A percentile compares a stretch with the other conserved stretches of the same genome.
Conservation (phyloP, 352 stramenopile species). For the Phytophthora meadii region DNA sequence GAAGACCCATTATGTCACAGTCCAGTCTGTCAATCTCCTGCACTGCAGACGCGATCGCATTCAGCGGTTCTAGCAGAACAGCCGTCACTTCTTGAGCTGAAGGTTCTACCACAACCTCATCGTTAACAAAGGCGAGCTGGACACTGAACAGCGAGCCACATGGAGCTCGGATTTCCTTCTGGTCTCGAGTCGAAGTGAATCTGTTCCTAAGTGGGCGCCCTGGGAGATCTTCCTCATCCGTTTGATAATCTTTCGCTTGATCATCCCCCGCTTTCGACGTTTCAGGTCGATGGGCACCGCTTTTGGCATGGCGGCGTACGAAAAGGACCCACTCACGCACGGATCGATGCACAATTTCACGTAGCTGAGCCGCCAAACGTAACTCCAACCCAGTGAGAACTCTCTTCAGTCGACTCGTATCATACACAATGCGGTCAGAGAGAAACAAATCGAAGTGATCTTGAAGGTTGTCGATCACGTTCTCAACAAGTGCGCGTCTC, state of each 20-base stretch:
- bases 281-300: neutral
- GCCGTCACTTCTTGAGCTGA: conserved; percentile 74
- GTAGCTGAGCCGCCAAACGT: conserved; percentile 87
- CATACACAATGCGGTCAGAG: conserved; percentile 73
- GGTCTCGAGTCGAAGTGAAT: conserved; percentile 4
- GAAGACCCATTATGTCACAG: conserved; percentile 90
- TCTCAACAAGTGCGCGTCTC: conserved; percentile 90
- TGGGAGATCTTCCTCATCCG: neutral
- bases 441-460: conserved; percentile 95
- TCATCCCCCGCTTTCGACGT: conserved; percentile 5
- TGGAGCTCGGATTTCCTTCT: conserved; percentile 48
- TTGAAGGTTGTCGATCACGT: conserved; percentile 94
- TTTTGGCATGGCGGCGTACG: conserved; percentile 36
- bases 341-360: conserved; percentile 69
- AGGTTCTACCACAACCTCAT: conserved; percentile 65
- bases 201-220: conserved; percentile 11
- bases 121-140: conserved; percentile 60
- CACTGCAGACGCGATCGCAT: conserved; percentile 77
- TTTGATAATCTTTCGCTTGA: conserved; percentile 1
- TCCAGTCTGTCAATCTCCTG: conserved; percentile 89
- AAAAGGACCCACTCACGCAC: conserved; percentile 70
- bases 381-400: conserved; percentile 89
- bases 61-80: conserved; percentile 81
- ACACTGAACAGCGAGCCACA: conserved; percentile 87
- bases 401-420: conserved; percentile 59